Evolutionary conservation across 345 rosid species (phyloP).

Genomic region (Tarenaya hassleriana): DNA sequence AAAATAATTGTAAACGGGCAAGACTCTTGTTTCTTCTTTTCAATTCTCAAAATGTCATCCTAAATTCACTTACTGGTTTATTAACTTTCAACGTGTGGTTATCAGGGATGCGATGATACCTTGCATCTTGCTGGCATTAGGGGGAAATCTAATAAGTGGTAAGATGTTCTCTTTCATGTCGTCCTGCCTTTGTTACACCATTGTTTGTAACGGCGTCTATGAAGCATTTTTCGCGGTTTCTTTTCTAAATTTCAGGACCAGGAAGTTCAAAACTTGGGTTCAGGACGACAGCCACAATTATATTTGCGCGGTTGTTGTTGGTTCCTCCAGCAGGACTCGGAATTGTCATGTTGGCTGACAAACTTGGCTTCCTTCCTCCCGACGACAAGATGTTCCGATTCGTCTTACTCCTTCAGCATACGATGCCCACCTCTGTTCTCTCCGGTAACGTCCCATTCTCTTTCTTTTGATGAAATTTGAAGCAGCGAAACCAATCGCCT

Average conservation of each 20-base stretch:
- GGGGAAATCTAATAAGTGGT: constrained; percentile 98
- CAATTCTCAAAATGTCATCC: no score
- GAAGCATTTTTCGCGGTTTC: constrained; percentile 2
- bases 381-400: constrained; percentile 93
- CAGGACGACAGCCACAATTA: constrained; percentile 80
- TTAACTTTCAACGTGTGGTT: constrained; percentile 14
- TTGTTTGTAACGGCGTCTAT: background rate
- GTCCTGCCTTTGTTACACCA: background rate
- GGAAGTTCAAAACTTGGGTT: constrained; percentile 96
- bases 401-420: constrained; percentile 82
- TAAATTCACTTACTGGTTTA: background rate
- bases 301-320: constrained; percentile 66
- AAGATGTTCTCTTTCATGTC: constrained; percentile 21
- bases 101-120: constrained; percentile 98
- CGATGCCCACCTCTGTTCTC: constrained; percentile 98
- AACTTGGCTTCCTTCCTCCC: constrained; percentile 90
- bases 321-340: constrained; percentile 92
- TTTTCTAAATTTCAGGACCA: constrained; percentile 54
- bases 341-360: constrained; percentile 90
- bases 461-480: background rate
- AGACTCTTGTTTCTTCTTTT: no score
- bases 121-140: constrained; percentile 84
- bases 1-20: background rate
- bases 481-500: no score
- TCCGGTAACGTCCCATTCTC: constrained; percentile 43